Base-by-base conservation (phyloP, 1,284 basidiomycete genomes). In the Dichomitus squalens region DNA sequence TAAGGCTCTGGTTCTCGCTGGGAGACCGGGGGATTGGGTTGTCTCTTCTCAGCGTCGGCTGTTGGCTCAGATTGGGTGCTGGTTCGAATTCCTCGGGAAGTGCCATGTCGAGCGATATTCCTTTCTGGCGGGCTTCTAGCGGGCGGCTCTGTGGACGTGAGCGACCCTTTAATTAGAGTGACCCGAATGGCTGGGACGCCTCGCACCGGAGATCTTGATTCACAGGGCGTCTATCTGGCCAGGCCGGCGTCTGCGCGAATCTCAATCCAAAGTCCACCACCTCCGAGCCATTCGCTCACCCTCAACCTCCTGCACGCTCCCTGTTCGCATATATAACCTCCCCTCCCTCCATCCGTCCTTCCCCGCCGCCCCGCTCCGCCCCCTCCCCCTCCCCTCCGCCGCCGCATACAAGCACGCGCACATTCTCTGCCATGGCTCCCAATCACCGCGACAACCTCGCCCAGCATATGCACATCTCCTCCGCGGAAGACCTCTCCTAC, bases 401-500 rank as follows among this genome's bases (percentile, higher is more conserved):
- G 34, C 35, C 34, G 20, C 47, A 35, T n/a, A 34, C 12, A 20
- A 33, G 33, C 34, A 49, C 48, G 48, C 48, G 34, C 35, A 0
- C 31, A 33, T 27, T n/a, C 49, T 23, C 49, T 21, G 25, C 25
- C 36, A 50, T 50, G 49, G 35, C 49, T 29, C 35, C 36, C 58
- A 62, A 67, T 48, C 66, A 62, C 57, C 62, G 61, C 61, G 58
- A 63, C 35, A 51, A 57, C 49, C 65, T 65, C 56, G 64, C 64
- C 7, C 64, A 69, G 54, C 69, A 72, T 60, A 68, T 72, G 60
- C 68, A 67, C 58, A 66, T 72, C 56, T 72, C 70, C 59, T 72
- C 69, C 60, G 65, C 67, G 16, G 70, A 72, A 57, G 68, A 70
- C 58, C 67, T 72, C 61, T 68, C 70, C 52, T 71, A 70, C 66